Percentiles rank a stretch among this genome's conserved stretches.
Conservation (phyloP, 768 basidiomycete genomes). For the Rhizopogon rudus region DNA sequence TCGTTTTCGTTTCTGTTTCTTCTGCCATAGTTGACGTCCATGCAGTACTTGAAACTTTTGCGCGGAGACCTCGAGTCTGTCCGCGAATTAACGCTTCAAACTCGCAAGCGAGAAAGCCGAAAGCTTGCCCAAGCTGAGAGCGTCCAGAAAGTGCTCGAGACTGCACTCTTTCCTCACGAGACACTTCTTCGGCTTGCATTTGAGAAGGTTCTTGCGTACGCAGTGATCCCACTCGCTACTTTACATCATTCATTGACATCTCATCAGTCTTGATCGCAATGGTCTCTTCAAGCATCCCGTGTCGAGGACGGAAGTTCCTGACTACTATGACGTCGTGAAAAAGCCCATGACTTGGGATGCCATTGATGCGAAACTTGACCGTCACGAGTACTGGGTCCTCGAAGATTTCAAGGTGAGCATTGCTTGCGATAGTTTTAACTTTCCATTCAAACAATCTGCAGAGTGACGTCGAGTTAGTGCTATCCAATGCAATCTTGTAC, state of each 20-base stretch:
- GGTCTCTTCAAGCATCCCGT: conserved; percentile 84
- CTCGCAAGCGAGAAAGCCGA: conserved; percentile 73
- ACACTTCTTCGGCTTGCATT: conserved; percentile 56
- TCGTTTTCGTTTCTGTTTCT: conserved; percentile 15
- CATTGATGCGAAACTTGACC: conserved; percentile 80
- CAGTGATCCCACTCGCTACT: conserved; percentile 18
- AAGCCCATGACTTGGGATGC: conserved; percentile 85
- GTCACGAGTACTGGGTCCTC: conserved; percentile 77
- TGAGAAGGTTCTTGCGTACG: conserved; percentile 63
- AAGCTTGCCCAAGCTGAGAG: conserved; percentile 69
- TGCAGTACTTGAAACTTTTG: conserved; percentile 53
- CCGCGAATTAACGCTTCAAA: conserved; percentile 58
- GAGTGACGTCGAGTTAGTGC: conserved; percentile 80
- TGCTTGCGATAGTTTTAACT: neutral
- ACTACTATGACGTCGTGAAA: conserved; percentile 86
- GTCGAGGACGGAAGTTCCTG: conserved; percentile 70
- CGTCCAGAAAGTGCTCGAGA: conserved; percentile 60
- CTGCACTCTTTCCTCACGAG: conserved; percentile 64
- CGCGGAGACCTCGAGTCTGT: conserved; percentile 76
- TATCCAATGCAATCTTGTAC: conserved; percentile 76
- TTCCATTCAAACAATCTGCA: conserved; percentile 21
- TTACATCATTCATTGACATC: conserved; percentile 5
- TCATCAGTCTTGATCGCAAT: conserved; percentile 61
- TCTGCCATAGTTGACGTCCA: conserved; percentile 2
- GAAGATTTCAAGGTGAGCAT: conserved; percentile 61